phyloP scores from a whole-genome alignment of 1,284 basidiomycete genomes.

The Chondrostereum purpureum region DNA sequence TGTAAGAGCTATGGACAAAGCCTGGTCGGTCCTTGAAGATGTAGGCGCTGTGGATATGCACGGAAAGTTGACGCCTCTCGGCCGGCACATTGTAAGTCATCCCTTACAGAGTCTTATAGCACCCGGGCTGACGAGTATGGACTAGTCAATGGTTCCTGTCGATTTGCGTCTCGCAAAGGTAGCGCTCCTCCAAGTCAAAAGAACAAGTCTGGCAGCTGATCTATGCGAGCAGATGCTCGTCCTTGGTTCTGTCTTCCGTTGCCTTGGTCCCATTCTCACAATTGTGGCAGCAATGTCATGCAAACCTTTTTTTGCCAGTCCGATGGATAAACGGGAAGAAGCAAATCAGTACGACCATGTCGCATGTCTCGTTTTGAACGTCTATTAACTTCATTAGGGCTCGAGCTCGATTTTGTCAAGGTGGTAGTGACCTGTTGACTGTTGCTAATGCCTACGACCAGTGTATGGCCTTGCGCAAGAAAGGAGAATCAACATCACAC shows the following conservation, averaged over 20 bases:
- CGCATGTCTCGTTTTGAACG: constrained; percentile 5
- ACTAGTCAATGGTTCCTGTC: constrained; percentile 79
- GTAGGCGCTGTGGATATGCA: constrained; percentile 71
- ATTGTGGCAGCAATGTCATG: constrained; percentile 81
- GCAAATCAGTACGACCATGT: constrained; percentile 48
- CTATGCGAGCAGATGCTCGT: constrained; percentile 68
- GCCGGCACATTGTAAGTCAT: constrained; percentile 69
- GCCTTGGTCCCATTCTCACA: constrained; percentile 72
- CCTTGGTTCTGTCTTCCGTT: constrained; percentile 74
- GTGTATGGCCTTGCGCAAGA: constrained; percentile 46
- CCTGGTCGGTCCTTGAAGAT: constrained; percentile 70
- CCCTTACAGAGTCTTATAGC: too few relatives aligned
- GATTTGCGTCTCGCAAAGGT: constrained; percentile 89
- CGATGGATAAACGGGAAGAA: constrained; percentile 80
- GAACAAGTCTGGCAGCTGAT: background rate
- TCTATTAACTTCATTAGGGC: constrained; percentile 39
- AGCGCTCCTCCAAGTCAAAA: constrained; percentile 5
- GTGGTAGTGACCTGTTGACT: constrained; percentile 81
- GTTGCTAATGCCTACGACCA: constrained; percentile 75
- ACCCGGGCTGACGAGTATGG: too few relatives aligned
- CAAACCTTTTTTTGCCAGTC: constrained; percentile 80
- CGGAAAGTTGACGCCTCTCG: constrained; percentile 74
- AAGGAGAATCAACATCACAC: constrained; percentile 40
- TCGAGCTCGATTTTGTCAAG: constrained; percentile 58
- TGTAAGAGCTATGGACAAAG: constrained; percentile 70